Percentiles rank a stretch among this genome's conserved stretches.
Conservation (phyloP, 2,329 filamentous ascomycete genomes). For the Ophiocordyceps camponoti-leonardi region DNA sequence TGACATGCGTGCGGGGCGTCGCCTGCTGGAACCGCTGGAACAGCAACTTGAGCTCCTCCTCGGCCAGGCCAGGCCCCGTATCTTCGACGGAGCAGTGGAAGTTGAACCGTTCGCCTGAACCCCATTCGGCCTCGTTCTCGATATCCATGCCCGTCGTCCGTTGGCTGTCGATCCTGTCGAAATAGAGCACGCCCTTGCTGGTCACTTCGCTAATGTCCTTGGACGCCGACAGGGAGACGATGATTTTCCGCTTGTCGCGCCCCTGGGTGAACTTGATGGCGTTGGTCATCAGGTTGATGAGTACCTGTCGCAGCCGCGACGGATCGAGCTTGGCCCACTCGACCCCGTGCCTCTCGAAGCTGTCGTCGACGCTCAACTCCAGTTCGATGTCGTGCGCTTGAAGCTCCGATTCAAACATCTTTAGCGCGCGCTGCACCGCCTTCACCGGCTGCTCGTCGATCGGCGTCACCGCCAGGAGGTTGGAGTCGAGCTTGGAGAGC, state of each 20-base stretch:
- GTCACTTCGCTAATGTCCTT: slow-evolving; percentile 26
- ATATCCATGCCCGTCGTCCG: slow-evolving; percentile 20
- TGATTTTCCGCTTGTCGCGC: slow-evolving; percentile 40
- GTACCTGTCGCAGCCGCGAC: slow-evolving; percentile 53
- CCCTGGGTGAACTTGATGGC: slow-evolving; percentile 49
- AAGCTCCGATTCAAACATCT: slow-evolving; percentile 67
- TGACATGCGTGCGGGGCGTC: slow-evolving; percentile 50
- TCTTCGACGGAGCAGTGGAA: slow-evolving; percentile 57
- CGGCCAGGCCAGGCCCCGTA: slow-evolving; percentile 48
- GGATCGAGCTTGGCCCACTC: slow-evolving; percentile 64
- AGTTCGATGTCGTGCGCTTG: slow-evolving; percentile 55
- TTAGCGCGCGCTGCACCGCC: slow-evolving; percentile 50
- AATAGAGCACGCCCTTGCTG: slow-evolving; percentile 24
- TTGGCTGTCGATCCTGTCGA: slow-evolving; percentile 25
- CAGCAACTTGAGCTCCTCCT: slow-evolving; percentile 47
- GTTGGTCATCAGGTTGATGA: slow-evolving; percentile 60
- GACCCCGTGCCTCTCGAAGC: slow-evolving; percentile 45
- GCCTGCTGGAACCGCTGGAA: slow-evolving; percentile 56
- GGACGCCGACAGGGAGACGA: slow-evolving; percentile 48
- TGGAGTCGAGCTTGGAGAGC: slow-evolving; percentile 53
- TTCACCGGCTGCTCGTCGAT: slow-evolving; percentile 51
- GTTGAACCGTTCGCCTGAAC: slow-evolving; percentile 50
- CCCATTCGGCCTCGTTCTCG: slow-evolving; percentile 48
- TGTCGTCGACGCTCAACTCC: slow-evolving; percentile 50
- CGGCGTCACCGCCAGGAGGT: slow-evolving; percentile 52